Base-by-base conservation (phyloP, 2,329 filamentous ascomycete species). In the Aspergillus tubingensis region DNA sequence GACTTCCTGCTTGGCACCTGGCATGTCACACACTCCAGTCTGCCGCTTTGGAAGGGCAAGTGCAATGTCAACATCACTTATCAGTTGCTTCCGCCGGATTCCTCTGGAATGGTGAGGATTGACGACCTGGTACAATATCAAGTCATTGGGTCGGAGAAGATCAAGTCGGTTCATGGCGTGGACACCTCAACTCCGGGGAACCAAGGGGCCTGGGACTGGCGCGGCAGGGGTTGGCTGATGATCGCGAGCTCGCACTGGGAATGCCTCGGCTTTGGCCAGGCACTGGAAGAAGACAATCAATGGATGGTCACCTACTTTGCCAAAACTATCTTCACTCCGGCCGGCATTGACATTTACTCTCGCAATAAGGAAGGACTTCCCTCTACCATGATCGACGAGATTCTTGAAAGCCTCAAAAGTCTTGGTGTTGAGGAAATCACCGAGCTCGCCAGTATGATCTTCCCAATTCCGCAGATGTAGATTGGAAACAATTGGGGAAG, bases 41-140 rank as follows among this genome's bases (percentile, higher is more conserved):
- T 61, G 25, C 59, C 54, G 19, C 55, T 61, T 2, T 58, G 54
- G 59, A 54, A 58, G 27, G 55, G 25, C 54, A 58, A 61, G 27
- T 54, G 50, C 44, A 61, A 61, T 15, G 49, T 61, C 54, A 61
- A 54, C 41, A 58, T 61, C 41, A 61, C 54, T 38, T 61, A 61
- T 23, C 27, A 58, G 44, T 25, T 50, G 10, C 59, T 61, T 8
- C 23, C 59, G 13, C 17, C 50, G 17, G 43, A 58, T 25, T 48
- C 55, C 11, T 54, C 50, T 8, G 23, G 44, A 3, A n/a, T 41
- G 13, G 32, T 36, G 3, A 54, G 21, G 11, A 30, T 58, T 32
- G 43, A 61, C 15, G 54, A 61, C 19, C 43, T 58, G n/a, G 55
- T 58, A 5, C 32, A 13, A 7, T 61, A 61, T n/a, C 55, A 61